These are phyloP conservation scores for Coffea canephora DNA, from an alignment of 257 asterid genomes.

Conservation along the genomic window DNA sequence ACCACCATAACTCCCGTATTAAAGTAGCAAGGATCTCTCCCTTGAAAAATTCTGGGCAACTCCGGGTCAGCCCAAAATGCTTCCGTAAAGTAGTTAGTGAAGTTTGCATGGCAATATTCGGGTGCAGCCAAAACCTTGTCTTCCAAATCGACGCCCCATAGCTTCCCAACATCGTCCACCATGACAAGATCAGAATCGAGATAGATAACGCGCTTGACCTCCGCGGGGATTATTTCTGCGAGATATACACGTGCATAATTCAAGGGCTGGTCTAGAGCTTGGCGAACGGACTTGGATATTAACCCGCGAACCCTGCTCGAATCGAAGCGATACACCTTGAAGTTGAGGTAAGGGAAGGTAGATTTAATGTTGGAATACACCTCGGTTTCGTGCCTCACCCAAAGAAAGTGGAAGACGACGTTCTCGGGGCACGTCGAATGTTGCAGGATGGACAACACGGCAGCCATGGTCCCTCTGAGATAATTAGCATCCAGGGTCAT, in stretches of 20 bases:
- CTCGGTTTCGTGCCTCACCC: slow-evolving; percentile 33
- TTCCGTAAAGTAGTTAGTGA: slow-evolving; percentile 48
- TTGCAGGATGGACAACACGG: slow-evolving; percentile 59
- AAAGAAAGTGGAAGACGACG: slow-evolving; percentile 52
- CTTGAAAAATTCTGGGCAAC: slow-evolving; percentile 30
- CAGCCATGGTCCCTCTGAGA: slow-evolving; percentile 72
- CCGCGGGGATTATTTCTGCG: slow-evolving; percentile 40
- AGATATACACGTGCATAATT: slow-evolving; percentile 64
- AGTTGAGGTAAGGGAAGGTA: slow-evolving; percentile 61
- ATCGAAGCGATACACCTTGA: slow-evolving; percentile 48
- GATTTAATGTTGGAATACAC: slow-evolving; percentile 44
- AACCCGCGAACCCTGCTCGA: slow-evolving; percentile 36
- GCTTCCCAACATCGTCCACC: slow-evolving; percentile 54
- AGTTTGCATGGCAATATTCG: slow-evolving; percentile 69
- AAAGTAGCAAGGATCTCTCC: slow-evolving; percentile 55
- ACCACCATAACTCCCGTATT: slow-evolving; percentile 72
- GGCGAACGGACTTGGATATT: slow-evolving; percentile 64
- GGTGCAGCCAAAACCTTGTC: slow-evolving; percentile 62
- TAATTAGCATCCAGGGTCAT: slow-evolving; percentile 74
- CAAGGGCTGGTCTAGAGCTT: slow-evolving; percentile 68
- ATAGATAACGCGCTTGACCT: slow-evolving; percentile 50
- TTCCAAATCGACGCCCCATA: slow-evolving; percentile 55
- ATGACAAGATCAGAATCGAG: slow-evolving; percentile 65
- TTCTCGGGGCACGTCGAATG: slow-evolving; percentile 70
- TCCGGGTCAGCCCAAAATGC: slow-evolving; percentile 46